phyloP scores from a whole-genome alignment of 2,329 filamentous ascomycete genomes.

The Amphichorda felina region DNA sequence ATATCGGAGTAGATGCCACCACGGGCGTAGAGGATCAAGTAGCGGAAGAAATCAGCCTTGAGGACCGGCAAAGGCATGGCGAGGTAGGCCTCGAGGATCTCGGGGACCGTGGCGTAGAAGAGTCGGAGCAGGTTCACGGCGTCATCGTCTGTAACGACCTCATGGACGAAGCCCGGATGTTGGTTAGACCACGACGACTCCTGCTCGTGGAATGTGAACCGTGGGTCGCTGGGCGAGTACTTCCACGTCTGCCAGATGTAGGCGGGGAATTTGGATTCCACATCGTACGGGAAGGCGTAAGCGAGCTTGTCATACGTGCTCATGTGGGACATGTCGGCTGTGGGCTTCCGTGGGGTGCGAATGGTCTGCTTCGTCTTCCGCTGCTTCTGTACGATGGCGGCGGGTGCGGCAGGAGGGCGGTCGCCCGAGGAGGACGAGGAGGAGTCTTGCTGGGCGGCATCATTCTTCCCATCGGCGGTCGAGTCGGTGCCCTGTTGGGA shows the following conservation, averaged over 20 bases:
- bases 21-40: slow-evolving; percentile 52
- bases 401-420: not conserved
- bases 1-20: slow-evolving; percentile 76
- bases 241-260: slow-evolving; percentile 99
- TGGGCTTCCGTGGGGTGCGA: slow-evolving; percentile 37
- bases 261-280: slow-evolving; percentile 79
- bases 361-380: not conserved
- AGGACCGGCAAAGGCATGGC: slow-evolving; percentile 62
- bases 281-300: slow-evolving; percentile 90
- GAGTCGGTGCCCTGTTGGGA: slow-evolving; percentile 2
- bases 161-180: slow-evolving; percentile 88
- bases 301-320: slow-evolving; percentile 70
- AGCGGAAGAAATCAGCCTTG: slow-evolving; percentile 71
- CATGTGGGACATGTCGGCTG: slow-evolving; percentile 60
- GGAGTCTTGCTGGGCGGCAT: slow-evolving; percentile 5
- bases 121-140: slow-evolving; percentile 72
- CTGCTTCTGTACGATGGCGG: not conserved
- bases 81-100: slow-evolving; percentile 66
- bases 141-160: slow-evolving; percentile 88
- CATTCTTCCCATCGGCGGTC: slow-evolving; percentile 5
- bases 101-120: slow-evolving; percentile 73
- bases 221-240: slow-evolving; percentile 61
- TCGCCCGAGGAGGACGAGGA: slow-evolving; percentile 1
- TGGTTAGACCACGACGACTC: slow-evolving; percentile 83
- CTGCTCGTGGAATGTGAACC: slow-evolving; percentile 71